A percentile compares a stretch with the other conserved stretches of the same genome.
These are phyloP conservation scores for Vanrija sp. DNA, from an alignment of 1,284 basidiomycete genomes.

Conservation along the genomic window DNA sequence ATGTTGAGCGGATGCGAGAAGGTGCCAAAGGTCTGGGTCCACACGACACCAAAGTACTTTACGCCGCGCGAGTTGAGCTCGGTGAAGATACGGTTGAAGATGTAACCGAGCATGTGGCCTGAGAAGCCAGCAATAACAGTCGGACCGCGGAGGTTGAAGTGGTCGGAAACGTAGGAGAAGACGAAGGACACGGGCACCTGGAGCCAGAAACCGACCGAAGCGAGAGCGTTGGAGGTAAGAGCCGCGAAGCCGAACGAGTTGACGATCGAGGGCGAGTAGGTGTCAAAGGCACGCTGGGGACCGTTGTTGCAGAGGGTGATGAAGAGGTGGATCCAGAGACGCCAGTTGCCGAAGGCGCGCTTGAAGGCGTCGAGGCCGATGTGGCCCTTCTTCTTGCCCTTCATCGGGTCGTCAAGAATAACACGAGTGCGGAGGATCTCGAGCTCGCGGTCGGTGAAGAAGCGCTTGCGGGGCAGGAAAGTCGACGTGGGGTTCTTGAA, in stretches of 20 bases:
- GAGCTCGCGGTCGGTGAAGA: conserved; percentile 33
- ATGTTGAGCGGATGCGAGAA: conserved; percentile 36
- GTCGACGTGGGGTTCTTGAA: conserved; percentile 20
- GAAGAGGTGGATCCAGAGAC: conserved; percentile 32
- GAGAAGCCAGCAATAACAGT: conserved; percentile 26
- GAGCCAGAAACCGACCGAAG: conserved; percentile 33
- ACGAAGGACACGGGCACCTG: conserved; percentile 29
- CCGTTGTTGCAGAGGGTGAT: conserved; percentile 36
- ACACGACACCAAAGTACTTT: conserved; percentile 30
- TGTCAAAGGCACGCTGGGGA: conserved; percentile 29
- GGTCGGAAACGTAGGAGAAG: conserved; percentile 30
- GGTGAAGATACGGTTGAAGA: conserved; percentile 29
- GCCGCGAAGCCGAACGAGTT: conserved; percentile 30
- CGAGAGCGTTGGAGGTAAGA: conserved; percentile 29
- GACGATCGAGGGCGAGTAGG: conserved; percentile 37
- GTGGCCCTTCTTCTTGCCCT: conserved; percentile 33
- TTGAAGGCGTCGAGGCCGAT: conserved; percentile 23
- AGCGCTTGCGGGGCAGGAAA: conserved; percentile 23
- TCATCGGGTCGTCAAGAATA: conserved; percentile 33
- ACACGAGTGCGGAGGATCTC: conserved; percentile 35
- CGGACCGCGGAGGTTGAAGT: conserved; percentile 25
- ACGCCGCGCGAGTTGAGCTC: conserved; percentile 14
- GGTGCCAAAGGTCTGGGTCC: conserved; percentile 30
- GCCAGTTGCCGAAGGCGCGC: conserved; percentile 18
- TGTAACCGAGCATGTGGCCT: conserved; percentile 26